Base-by-base conservation (phyloP, 805 yeast genomes). In the Saccharomyces eubayanus region DNA sequence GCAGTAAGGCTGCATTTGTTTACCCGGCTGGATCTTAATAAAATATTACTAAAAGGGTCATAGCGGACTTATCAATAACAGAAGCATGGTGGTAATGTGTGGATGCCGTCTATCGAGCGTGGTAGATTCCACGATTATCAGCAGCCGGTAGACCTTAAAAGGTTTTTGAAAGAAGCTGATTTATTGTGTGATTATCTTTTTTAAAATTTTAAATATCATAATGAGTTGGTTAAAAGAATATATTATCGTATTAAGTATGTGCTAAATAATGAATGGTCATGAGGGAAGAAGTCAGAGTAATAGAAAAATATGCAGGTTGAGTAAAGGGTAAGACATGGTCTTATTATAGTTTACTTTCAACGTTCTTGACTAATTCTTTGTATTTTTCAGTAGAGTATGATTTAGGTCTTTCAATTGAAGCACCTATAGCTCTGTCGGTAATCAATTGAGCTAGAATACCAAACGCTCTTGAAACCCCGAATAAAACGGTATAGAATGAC, bases 311-410 rank as follows among this genome's bases (percentile, higher is more conserved):
- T 36, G 43, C 43, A 36, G 43, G 16, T 24, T 21, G 24, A 9
- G 3, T 24, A 8, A 36, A 6, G 20, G 10, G 21, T 36, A 6
- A 16, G 41, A n/a, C 16, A n/a, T 36, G 9, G 20, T 36, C 43
- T 16, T n/a, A n/a, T 11, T 36, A 36, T 36, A 36, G 43, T 36
- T 36, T 36, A 21, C 43, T 36, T 49, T 67, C 60, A 56, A 72
- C 63, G 48, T 71, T 67, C 61, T 80, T 77, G 67, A 85, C 95
- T 72, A 89, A 76, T 79, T 88, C 89, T 70, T 82, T 84, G 79
- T 86, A 88, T 77, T 89, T 89, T 76, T 89, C 92, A 61, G 96
- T 89, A 57, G 96, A 87, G 89, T 89, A 88, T 59, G 96, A 84
- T 77, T 87, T 87, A 76, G 94, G 94, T 77, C 95, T 85, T 78